Evolutionary conservation across 345 rosid species (phyloP).

Genomic region (Rhizophora mangle): DNA sequence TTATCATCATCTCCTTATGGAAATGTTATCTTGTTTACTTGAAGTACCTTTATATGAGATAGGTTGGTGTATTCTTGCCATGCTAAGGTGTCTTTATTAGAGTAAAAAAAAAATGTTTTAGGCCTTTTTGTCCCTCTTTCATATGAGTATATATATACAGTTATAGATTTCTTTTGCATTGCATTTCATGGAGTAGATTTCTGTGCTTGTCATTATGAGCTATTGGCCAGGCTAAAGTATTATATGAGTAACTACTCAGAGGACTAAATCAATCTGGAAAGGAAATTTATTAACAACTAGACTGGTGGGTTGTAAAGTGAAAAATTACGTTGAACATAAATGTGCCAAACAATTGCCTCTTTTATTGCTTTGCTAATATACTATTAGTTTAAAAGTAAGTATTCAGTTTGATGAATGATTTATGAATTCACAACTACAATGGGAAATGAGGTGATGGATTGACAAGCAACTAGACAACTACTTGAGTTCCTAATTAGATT

Average conservation of each 20-base stretch:
- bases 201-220: neutral
- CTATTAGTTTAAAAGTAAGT: neutral
- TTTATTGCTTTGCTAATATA: neutral
- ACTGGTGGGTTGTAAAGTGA: neutral
- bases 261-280: neutral
- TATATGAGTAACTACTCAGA: neutral
- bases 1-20: no score
- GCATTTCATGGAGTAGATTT: constrained; percentile 2
- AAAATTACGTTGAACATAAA: neutral
- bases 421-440: neutral
- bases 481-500: neutral
- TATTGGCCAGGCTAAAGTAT: neutral
- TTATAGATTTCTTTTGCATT: neutral
- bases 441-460: neutral
- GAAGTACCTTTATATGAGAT: neutral
- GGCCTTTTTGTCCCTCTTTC: neutral
- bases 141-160: neutral
- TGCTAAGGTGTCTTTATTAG: neutral
- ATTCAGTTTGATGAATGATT: neutral
- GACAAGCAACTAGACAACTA: neutral
- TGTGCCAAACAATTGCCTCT: neutral
- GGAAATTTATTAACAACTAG: neutral
- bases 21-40: neutral
- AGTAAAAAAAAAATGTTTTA: no score
- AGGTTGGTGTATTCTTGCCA: neutral